Base-by-base conservation (phyloP, 352 stramenopile species). In the Aphanomyces invadans region DNA sequence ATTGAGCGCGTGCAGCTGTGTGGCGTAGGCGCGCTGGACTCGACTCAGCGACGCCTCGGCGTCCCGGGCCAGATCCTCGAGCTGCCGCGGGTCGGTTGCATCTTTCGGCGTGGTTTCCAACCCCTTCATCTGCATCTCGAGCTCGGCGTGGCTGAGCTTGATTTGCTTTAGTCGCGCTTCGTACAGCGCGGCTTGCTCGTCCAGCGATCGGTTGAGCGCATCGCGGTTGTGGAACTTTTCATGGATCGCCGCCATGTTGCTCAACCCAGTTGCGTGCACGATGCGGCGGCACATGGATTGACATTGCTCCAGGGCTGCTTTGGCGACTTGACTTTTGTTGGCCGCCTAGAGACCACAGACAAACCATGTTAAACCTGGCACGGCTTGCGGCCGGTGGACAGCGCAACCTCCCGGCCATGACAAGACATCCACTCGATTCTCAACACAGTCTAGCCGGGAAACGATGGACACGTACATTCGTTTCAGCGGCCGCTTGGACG, bases 271-370 rank as follows among this genome's bases (percentile, higher is more conserved):
- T 21, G 81, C 83, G 39, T 87, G 87, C 55, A 91, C 82, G 31
- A 93, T 89, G 54, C 89, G 90, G 15, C 90, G 81, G 44, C 81
- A 90, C 78, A 92, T 90, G 38, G 78, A 75, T 49, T 93, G 80
- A 60, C 81, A 91, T 46, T 91, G 83, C 68, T 92, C 81, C 5
- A 90, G 71, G 28, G 83, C 85, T 7, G 89, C 74, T 64, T 90
- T 90, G 4, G 82, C 78, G 1, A 78, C 79, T 33, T 49, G 48
- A 17, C n/a, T 32, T 33, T 67, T 67, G 49, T 67, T 56, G 32
- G n/a, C 48, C 49, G 60, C 60, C 60, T 67, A 51, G 1, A 1
- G 5, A 59, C 15, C 4, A 52, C 4, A 52, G 44, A 25, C 12
- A 23, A 52, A 52, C 4, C 12, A 52, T 26, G 23, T 52, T 4